These are phyloP conservation scores for Paraglomus occultum DNA, from an alignment of 192 early-diverging fungal species.

Conservation along the genomic window DNA sequence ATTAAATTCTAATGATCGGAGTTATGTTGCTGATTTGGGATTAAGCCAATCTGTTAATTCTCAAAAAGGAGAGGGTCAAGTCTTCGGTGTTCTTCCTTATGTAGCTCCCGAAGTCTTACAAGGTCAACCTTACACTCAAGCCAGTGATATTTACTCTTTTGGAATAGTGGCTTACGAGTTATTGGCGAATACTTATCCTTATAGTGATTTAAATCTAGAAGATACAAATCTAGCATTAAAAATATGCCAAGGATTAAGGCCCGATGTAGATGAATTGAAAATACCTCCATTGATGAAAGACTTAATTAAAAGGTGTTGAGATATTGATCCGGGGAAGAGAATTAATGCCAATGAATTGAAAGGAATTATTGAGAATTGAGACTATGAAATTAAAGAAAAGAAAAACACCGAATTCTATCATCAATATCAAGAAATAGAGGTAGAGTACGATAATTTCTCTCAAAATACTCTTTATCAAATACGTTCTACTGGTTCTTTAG, in stretches of 20 bases:
- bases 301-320: conserved; percentile 19
- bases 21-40: background rate
- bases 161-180: conserved; percentile 12
- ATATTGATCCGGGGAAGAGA: background rate
- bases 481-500: background rate
- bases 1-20: too few species aligned
- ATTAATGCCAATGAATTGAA: background rate
- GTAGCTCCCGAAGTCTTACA: conserved; percentile 8
- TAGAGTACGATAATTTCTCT: conserved; percentile 13
- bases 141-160: conserved; percentile 10
- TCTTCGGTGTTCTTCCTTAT: conserved; percentile 21
- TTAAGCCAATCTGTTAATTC: background rate
- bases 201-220: too few species aligned
- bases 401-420: background rate
- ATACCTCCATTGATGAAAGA: conserved; percentile 1
- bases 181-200: too few species aligned
- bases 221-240: background rate
- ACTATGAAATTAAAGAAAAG: too few species aligned
- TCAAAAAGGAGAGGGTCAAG: too few species aligned
- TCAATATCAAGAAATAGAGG: background rate
- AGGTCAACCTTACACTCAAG: background rate
- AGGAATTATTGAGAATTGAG: too few species aligned
- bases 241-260: conserved; percentile 4
- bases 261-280: background rate
- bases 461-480: conserved; percentile 26